These are phyloP conservation scores for Colletotrichum incanum DNA, from an alignment of 2,329 filamentous ascomycete species.

Conservation along the genomic window DNA sequence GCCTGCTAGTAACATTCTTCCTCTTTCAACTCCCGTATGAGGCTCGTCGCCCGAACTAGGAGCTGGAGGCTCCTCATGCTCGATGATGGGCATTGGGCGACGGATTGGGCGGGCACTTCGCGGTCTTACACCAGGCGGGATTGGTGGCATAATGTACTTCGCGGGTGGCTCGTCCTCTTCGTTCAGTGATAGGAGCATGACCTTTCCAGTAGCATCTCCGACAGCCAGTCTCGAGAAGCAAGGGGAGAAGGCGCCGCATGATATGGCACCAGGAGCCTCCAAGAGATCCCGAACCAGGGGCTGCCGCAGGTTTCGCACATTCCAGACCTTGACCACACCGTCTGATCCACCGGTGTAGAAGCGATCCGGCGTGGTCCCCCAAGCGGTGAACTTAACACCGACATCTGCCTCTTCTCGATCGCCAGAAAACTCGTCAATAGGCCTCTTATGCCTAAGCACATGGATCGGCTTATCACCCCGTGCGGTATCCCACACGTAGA, in stretches of 20 bases:
- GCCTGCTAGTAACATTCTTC: conserved; percentile 56
- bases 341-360: conserved; percentile 77
- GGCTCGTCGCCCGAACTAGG: conserved; percentile 50
- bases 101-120: conserved; percentile 53
- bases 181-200: conserved; percentile 69
- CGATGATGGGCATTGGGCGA: conserved; percentile 64
- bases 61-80: conserved; percentile 65
- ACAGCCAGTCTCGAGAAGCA: conserved; percentile 70
- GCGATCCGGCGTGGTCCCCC: conserved; percentile 70
- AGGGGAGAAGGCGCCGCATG: conserved; percentile 71
- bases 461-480: conserved; percentile 71
- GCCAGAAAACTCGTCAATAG: conserved; percentile 57
- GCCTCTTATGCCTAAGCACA: conserved; percentile 67
- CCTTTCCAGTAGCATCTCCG: conserved; percentile 74
- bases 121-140: conserved; percentile 46
- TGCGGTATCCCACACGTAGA: conserved; percentile 76
- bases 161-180: conserved; percentile 55
- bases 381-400: conserved; percentile 76
- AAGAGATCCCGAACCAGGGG: conserved; percentile 69
- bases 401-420: conserved; percentile 71
- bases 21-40: conserved; percentile 48
- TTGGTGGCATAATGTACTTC: conserved; percentile 56
- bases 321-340: conserved; percentile 75
- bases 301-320: conserved; percentile 62
- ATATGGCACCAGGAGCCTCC: conserved; percentile 70